Evolutionary conservation across 2,329 filamentous ascomycete species (phyloP).

Genomic region (Talaromyces verruculosus): DNA sequence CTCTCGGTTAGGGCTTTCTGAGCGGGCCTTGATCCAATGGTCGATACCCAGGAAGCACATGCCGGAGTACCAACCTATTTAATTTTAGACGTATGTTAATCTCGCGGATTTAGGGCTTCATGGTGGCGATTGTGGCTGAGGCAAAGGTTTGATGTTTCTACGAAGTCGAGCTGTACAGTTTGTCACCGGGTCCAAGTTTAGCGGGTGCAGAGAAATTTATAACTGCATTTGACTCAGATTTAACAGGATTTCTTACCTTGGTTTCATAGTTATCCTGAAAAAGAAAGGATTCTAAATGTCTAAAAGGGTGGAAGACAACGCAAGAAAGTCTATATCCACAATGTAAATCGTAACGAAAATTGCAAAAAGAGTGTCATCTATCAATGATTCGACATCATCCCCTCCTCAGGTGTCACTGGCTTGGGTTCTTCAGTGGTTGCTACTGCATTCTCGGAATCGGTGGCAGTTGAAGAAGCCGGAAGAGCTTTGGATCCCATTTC

Average conservation of each 20-base stretch:
- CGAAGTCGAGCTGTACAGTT: too few species aligned
- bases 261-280: too few species aligned
- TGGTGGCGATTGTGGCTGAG: too few species aligned
- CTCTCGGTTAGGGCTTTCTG: not conserved
- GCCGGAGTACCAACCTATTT: too few species aligned
- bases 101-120: not conserved
- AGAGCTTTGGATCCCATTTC: constrained; percentile 44
- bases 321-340: not conserved
- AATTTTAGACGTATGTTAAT: too few species aligned
- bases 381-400: not conserved
- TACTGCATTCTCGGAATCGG: constrained; percentile 13
- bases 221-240: too few species aligned
- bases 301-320: too few species aligned
- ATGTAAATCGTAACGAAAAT: not conserved
- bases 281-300: too few species aligned
- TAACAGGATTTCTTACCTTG: too few species aligned
- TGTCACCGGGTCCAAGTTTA: not conserved
- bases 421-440: constrained; percentile 27
- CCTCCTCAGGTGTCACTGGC: constrained; percentile 5
- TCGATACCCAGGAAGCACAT: too few species aligned
- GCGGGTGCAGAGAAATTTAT: not conserved
- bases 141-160: too few species aligned
- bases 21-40: too few species aligned
- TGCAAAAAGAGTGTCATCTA: not conserved
- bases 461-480: not conserved